Percentiles rank a stretch among this genome's conserved stretches.
Evolutionary conservation across 2,329 filamentous ascomycete species (phyloP).

Genomic region (Diaporthe citrichinensis): DNA sequence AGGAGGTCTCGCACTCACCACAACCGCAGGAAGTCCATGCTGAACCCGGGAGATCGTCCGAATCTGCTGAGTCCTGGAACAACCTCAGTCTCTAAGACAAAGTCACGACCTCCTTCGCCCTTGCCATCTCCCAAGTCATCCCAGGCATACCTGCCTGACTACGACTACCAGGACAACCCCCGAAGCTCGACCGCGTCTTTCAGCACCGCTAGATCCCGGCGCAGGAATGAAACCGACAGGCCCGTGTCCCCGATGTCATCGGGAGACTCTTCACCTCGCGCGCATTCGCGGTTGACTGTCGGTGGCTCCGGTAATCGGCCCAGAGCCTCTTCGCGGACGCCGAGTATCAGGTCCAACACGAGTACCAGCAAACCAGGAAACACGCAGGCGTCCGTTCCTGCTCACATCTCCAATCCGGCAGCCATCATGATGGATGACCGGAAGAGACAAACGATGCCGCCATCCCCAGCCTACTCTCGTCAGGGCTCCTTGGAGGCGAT

Average conservation of each 20-base stretch:
- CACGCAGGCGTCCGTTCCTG: not conserved
- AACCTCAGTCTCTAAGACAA: slow-evolving; percentile 46
- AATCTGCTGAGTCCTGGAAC: slow-evolving; percentile 42
- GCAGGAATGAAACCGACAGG: slow-evolving; percentile 43
- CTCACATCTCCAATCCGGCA: slow-evolving; percentile 4
- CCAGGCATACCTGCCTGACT: slow-evolving; percentile 36
- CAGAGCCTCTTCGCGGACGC: slow-evolving; percentile 47
- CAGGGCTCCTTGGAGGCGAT: slow-evolving; percentile 46
- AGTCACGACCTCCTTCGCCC: slow-evolving; percentile 53
- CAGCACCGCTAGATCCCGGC: slow-evolving; percentile 38
- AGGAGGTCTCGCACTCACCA: slow-evolving; percentile 49
- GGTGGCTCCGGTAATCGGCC: slow-evolving; percentile 25
- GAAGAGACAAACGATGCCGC: slow-evolving; percentile 44
- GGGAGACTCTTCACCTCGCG: slow-evolving; percentile 48
- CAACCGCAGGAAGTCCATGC: slow-evolving; percentile 52
- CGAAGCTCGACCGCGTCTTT: slow-evolving; percentile 33
- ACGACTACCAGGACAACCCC: slow-evolving; percentile 16
- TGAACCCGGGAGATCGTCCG: slow-evolving; percentile 53
- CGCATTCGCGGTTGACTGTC: slow-evolving; percentile 29
- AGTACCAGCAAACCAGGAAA: slow-evolving; percentile 42
- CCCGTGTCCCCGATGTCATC: slow-evolving; percentile 49
- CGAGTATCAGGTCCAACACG: slow-evolving; percentile 47
- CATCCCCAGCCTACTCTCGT: slow-evolving; percentile 43
- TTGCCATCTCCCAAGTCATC: slow-evolving; percentile 50
- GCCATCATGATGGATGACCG: slow-evolving; percentile 43